phyloP scores from a whole-genome alignment of 768 basidiomycete species.

The Mycena galopus region DNA sequence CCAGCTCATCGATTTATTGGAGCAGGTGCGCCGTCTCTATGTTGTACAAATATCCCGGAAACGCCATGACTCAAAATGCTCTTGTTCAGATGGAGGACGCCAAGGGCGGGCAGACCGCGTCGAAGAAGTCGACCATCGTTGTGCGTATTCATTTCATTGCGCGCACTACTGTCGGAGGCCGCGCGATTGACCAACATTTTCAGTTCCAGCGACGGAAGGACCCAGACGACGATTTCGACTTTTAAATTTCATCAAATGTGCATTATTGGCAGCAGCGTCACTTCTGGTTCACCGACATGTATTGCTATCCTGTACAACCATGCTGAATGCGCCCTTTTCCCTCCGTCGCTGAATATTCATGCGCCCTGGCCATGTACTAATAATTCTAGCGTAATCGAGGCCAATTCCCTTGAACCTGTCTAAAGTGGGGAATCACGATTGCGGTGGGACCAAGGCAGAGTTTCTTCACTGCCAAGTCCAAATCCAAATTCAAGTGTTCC shows the following conservation, averaged over 20 bases:
- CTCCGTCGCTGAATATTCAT: no score
- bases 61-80: conserved; percentile 32
- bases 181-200: neutral
- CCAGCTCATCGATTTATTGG: conserved; percentile 87
- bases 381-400: no score
- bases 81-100: conserved; percentile 65
- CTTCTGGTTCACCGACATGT: conserved; percentile 14
- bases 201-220: conserved; percentile 76
- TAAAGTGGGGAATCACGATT: no score
- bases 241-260: conserved; percentile 43
- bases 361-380: no score
- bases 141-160: conserved; percentile 46
- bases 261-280: neutral
- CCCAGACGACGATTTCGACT: conserved; percentile 76
- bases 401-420: no score
- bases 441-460: no score
- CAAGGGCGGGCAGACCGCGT: conserved; percentile 56
- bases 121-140: conserved; percentile 72
- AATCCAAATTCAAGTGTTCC: no score
- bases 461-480: no score
- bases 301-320: conserved; percentile 29
- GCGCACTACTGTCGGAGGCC: neutral
- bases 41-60: conserved; percentile 22
- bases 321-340: neutral
- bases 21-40: conserved; percentile 71